Evolutionary conservation across 768 basidiomycete genomes (phyloP).

Genomic region (Mycena latifolia): DNA sequence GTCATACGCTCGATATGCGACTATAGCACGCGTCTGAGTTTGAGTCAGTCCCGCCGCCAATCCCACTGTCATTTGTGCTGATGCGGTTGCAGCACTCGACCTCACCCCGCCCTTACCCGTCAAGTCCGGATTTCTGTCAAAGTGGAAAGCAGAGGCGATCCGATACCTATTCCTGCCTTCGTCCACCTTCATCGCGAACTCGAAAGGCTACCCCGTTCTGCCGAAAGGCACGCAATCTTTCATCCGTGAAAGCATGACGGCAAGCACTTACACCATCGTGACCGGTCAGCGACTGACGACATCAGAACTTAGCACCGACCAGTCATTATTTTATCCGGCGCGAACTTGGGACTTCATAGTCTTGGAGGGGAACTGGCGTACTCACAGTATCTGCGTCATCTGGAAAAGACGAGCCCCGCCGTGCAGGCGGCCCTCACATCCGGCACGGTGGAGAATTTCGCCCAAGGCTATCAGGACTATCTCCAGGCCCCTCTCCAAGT

Average conservation of each 20-base stretch:
- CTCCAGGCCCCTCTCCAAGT: slow-evolving; percentile 96
- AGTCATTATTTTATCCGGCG: slow-evolving; percentile 84
- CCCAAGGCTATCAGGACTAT: slow-evolving; percentile 94
- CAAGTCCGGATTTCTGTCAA: slow-evolving; percentile 77
- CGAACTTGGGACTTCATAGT: slow-evolving; percentile 71
- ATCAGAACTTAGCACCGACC: slow-evolving; percentile 78
- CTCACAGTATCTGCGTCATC: slow-evolving; percentile 86
- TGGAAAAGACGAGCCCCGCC: slow-evolving; percentile 82
- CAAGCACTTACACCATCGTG: slow-evolving; percentile 49
- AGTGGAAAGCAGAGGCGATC: slow-evolving; percentile 97
- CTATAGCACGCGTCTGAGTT: slow-evolving; percentile 78
- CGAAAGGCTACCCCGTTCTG: slow-evolving; percentile 96
- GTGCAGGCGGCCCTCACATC: slow-evolving; percentile 72
- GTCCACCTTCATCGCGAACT: slow-evolving; percentile 93
- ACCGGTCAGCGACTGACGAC: slow-evolving; percentile 36
- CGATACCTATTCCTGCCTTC: slow-evolving; percentile 90
- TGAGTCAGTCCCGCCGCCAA: slow-evolving; percentile 62
- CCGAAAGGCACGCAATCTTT: slow-evolving; percentile 94
- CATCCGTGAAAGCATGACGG: slow-evolving; percentile 91
- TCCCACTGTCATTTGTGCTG: slow-evolving; percentile 17
- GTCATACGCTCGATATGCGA: slow-evolving; percentile 91
- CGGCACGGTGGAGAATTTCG: slow-evolving; percentile 90
- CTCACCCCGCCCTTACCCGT: slow-evolving; percentile 90
- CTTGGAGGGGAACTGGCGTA: slow-evolving; percentile 91
- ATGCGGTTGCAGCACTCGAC: slow-evolving; percentile 79